These are phyloP conservation scores for Diutina pseudorugosa DNA, from an alignment of 1,139 yeast species.

Conservation along the genomic window DNA sequence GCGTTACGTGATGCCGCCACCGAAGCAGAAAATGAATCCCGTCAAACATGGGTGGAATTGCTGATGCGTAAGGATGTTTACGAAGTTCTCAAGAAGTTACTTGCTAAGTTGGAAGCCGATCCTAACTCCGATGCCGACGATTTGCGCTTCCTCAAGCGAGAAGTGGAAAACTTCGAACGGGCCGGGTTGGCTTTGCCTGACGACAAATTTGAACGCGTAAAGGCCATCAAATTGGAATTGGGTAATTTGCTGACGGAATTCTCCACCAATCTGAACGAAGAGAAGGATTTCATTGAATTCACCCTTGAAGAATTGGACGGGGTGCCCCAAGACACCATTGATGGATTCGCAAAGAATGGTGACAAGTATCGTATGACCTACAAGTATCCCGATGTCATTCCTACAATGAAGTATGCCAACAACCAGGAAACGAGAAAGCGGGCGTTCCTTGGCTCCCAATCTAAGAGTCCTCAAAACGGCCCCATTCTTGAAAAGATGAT, in stretches of 20 bases:
- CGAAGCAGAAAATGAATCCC: conserved; percentile 44
- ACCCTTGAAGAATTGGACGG: conserved; percentile 59
- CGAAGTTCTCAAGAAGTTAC: conserved; percentile 41
- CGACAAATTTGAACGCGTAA: conserved; percentile 43
- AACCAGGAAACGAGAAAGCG: conserved; percentile 50
- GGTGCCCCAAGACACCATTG: conserved; percentile 51
- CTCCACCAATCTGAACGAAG: conserved; percentile 59
- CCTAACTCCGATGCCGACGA: conserved; percentile 34
- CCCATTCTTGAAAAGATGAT: conserved; percentile 48
- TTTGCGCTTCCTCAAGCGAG: conserved; percentile 42
- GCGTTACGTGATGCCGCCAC: conserved; percentile 59
- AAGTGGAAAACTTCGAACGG: conserved; percentile 43
- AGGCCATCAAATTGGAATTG: conserved; percentile 45
- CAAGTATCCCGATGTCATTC: conserved; percentile 70
- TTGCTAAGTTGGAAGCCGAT: conserved; percentile 17
- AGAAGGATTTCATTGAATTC: conserved; percentile 46
- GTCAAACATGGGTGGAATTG: conserved; percentile 49
- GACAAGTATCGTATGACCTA: conserved; percentile 56
- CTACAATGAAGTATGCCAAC: conserved; percentile 62
- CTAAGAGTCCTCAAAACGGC: conserved; percentile 52
- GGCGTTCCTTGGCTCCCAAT: conserved; percentile 56
- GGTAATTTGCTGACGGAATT: conserved; percentile 47
- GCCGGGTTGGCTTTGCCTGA: conserved; percentile 54
- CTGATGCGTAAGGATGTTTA: conserved; percentile 59
- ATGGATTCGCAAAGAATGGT: conserved; percentile 38